These are phyloP conservation scores for Pyrenopolyporus hunteri DNA, from an alignment of 495 filamentous ascomycete genomes.

Conservation along the genomic window DNA sequence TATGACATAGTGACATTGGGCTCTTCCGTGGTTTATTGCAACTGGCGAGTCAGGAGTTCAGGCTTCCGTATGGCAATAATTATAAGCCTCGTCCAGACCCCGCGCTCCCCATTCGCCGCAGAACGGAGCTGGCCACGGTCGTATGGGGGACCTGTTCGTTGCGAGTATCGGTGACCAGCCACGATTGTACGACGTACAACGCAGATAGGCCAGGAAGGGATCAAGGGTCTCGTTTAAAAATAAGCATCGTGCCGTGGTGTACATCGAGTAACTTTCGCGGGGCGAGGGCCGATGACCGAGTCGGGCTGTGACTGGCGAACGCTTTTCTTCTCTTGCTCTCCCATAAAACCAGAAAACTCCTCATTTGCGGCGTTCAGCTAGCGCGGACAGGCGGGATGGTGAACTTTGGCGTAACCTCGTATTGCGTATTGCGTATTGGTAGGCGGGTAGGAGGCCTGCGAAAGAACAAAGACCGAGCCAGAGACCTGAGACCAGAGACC, in stretches of 20 bases:
- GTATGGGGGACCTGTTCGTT: constrained; percentile 32
- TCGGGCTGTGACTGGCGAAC: constrained; percentile 3
- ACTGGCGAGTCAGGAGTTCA: constrained; percentile 34
- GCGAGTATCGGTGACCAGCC: constrained; percentile 37
- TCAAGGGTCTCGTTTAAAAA: constrained; percentile 14
- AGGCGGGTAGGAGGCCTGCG: not conserved
- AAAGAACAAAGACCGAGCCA: not conserved
- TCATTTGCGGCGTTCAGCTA: constrained; percentile 7
- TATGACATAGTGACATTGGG: constrained; percentile 30
- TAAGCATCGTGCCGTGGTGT: constrained; percentile 11
- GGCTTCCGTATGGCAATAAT: constrained; percentile 37
- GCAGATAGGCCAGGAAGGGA: constrained; percentile 26
- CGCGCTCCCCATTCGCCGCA: constrained; percentile 36
- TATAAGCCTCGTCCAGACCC: constrained; percentile 41
- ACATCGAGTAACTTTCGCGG: constrained; percentile 23
- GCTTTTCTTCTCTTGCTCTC: constrained; percentile 1
- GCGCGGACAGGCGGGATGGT: constrained; percentile 1
- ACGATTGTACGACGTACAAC: constrained; percentile 29
- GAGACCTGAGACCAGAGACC: not conserved
- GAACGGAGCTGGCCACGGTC: constrained; percentile 31
- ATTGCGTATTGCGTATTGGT: constrained; percentile 1
- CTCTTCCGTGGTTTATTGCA: constrained; percentile 30
- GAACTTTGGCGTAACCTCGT: constrained; percentile 20
- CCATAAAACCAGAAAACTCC: no score
- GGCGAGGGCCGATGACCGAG: constrained; percentile 13